Evolutionary conservation across 2,329 filamentous ascomycete species (phyloP), one percentile per base, ranked within the genome.

Genomic region (Diaporthe citri): DNA sequence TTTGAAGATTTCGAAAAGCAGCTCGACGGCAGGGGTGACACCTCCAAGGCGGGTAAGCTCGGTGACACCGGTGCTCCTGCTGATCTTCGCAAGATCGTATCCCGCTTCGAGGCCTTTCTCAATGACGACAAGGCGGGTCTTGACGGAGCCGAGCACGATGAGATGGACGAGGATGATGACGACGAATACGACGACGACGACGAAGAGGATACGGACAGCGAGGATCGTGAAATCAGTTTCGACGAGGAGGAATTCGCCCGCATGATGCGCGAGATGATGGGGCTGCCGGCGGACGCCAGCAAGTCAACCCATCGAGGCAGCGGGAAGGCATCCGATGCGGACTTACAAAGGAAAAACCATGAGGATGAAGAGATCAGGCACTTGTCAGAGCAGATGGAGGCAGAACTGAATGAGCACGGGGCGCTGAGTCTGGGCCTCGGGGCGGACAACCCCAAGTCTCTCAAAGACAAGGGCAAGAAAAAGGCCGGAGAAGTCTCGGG

Each of bases 241-340:
- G 92, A 97, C 77, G 96, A 98, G 82, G 91, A 92, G 48, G 93
- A 96, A 72, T 98, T 98, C 78, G 89, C 93, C 12, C 90, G 87
- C 71, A 95, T 98, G 89, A 98, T 99, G 95, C 91, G 92, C 76
- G 94, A 97, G 81, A 96, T 97, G 92, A 96, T 97, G 93, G 94
- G 94, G 0, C 87, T 92, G 59, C 87, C 88, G 36, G 66, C 39
- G 25, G 46, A 62, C 34, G 39, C 17, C 57, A 62, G 1, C 13
- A 31, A 43, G 60, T 73, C 31, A 60, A 51, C 34, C 60, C 31
- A 46, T 10, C 76, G 71, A 59, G 55, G 71, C 56, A 62, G 71
- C 28, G 51, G 74, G 43, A 74, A 78, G 55, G 62, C 34, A 39
- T 10, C 51, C 34, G 9, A 43, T 10, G 43, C 52, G n/a, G 48